phyloP scores from a whole-genome alignment of 106 monocot species.

The Platanthera guangdongensis region DNA sequence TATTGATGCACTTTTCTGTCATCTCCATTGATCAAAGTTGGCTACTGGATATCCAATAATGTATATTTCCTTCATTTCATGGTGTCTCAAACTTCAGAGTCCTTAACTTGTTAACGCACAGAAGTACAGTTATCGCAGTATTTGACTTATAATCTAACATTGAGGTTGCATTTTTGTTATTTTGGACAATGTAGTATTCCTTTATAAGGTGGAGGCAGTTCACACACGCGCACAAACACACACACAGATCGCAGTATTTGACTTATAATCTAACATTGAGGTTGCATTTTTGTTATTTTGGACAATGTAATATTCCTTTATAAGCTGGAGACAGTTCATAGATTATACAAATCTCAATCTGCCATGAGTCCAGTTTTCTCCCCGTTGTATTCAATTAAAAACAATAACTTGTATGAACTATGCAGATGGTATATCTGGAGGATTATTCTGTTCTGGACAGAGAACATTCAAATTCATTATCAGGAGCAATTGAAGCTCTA shows the following conservation, averaged over 20 bases:
- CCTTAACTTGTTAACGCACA: not conserved
- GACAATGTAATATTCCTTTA: not conserved
- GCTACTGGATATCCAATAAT: not conserved
- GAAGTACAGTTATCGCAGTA: not conserved
- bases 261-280: not conserved
- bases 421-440: constrained; percentile 46
- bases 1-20: not conserved
- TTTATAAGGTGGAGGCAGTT: not conserved
- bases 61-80: not conserved
- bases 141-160: not conserved
- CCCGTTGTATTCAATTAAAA: not conserved
- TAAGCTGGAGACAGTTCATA: not conserved
- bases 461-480: constrained; percentile 38
- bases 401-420: not conserved
- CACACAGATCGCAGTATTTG: not conserved
- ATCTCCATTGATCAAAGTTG: not conserved
- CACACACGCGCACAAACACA: not conserved
- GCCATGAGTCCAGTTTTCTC: not conserved
- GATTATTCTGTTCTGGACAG: constrained; percentile 37
- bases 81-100: not conserved
- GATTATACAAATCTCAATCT: not conserved
- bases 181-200: not conserved
- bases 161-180: not conserved
- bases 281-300: not conserved
- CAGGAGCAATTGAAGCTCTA: constrained; percentile 39